phyloP scores from a whole-genome alignment of 1,139 yeast species.

The Magnusiomyces sp. region DNA sequence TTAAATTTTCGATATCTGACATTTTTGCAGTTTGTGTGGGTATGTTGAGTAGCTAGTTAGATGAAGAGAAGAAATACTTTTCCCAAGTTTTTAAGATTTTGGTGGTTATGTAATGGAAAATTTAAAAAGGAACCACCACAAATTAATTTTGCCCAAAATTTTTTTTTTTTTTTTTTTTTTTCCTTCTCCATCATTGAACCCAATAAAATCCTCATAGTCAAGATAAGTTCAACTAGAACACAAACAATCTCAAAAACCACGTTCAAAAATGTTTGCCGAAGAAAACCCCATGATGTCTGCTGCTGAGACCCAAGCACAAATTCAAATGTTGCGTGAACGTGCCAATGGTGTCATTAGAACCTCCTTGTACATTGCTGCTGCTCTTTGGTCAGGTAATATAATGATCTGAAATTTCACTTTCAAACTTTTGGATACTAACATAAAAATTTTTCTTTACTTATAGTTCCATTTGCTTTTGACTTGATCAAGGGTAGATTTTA shows the following conservation, averaged over 20 bases:
- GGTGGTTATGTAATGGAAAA: too few species aligned
- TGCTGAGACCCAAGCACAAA: conserved; percentile 66
- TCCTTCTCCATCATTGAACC: background rate
- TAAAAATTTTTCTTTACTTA: background rate
- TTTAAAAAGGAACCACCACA: too few species aligned
- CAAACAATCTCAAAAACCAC: background rate
- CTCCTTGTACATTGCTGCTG: conserved; percentile 66
- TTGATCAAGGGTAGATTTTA: conserved; percentile 2
- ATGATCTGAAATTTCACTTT: background rate
- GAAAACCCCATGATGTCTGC: conserved; percentile 34
- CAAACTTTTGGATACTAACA: too few species aligned
- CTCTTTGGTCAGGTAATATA: conserved; percentile 51
- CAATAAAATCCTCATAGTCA: conserved; percentile 10
- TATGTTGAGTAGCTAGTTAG: background rate
- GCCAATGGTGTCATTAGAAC: conserved; percentile 57
- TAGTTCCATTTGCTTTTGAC: conserved; percentile 3
- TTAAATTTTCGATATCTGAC: conserved; percentile 6
- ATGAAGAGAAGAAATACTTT: too few species aligned
- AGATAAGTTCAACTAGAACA: background rate
- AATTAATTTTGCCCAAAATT: background rate
- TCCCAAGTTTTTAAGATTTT: too few species aligned
- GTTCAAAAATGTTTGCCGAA: conserved; percentile 9
- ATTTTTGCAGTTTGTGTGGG: conserved; percentile 1
- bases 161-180: conserved; percentile 6
- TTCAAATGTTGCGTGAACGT: conserved; percentile 56